phyloP scores from a whole-genome alignment of 148 eudicot species.

The Talinum fruticosum region DNA sequence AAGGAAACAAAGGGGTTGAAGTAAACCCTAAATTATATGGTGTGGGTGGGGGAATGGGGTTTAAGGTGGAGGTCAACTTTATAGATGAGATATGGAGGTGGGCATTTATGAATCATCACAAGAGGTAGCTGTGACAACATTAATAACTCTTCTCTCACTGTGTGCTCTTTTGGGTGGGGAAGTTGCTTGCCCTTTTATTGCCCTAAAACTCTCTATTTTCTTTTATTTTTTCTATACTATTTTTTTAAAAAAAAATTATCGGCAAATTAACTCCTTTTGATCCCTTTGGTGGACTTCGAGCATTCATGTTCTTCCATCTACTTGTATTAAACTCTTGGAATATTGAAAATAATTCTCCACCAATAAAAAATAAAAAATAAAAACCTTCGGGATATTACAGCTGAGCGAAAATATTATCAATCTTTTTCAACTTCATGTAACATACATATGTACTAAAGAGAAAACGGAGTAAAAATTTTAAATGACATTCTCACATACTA shows the following conservation, averaged over 20 bases:
- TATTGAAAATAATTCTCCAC: neutral
- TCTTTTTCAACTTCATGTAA: no score
- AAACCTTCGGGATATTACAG: neutral
- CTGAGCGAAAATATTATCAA: no score
- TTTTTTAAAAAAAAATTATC: no score
- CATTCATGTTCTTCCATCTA: neutral
- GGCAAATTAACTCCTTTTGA: no score
- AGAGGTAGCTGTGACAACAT: constrained; percentile 30
- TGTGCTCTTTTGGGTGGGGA: constrained; percentile 21
- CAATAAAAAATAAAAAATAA: neutral
- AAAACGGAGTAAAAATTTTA: no score
- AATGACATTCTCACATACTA: no score
- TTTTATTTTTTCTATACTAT: no score
- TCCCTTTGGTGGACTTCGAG: neutral
- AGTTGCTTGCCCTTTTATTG: constrained; percentile 24
- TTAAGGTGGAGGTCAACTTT: constrained; percentile 15
- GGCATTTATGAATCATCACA: constrained; percentile 29
- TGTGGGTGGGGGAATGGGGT: neutral
- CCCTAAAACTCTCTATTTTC: neutral
- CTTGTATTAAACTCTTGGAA: neutral
- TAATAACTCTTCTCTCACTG: constrained; percentile 2
- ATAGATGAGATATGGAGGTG: constrained; percentile 34
- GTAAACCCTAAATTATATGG: neutral
- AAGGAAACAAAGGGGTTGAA: neutral
- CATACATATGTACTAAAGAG: no score